phyloP scores from a whole-genome alignment of 257 asterid genomes.

The Solanum acaule region DNA sequence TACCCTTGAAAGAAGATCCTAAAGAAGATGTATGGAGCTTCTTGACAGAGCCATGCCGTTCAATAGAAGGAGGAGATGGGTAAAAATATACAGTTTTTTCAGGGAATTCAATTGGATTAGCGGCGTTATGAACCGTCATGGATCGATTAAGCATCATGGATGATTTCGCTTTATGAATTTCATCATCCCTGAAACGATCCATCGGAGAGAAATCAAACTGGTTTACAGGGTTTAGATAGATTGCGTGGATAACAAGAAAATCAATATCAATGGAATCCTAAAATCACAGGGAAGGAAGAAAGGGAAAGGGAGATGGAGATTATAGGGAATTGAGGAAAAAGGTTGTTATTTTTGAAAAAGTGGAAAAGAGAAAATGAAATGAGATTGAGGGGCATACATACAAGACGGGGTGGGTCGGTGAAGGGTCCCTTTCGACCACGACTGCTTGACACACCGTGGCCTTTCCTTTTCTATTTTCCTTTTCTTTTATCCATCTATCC shows the following conservation, averaged over 20 bases:
- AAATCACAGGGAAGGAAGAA: neutral
- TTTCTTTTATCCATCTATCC: neutral
- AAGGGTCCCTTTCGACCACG: neutral
- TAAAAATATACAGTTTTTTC: neutral
- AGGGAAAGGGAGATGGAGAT: neutral
- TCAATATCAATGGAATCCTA: neutral
- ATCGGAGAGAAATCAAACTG: neutral
- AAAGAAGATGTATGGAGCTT: constrained; percentile 41
- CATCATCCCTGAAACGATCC: constrained; percentile 1
- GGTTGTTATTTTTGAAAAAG: neutral
- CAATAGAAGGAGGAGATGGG: constrained; percentile 12
- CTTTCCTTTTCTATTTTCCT: neutral
- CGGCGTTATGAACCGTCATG: neutral
- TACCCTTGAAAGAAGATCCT: constrained; percentile 59
- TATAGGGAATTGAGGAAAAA: neutral
- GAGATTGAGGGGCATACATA: neutral
- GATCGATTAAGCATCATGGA: neutral
- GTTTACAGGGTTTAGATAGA: neutral
- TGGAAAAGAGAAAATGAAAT: neutral
- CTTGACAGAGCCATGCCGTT: constrained; percentile 57
- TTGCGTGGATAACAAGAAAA: neutral
- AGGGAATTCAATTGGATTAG: neutral
- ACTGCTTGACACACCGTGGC: neutral
- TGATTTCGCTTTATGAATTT: neutral
- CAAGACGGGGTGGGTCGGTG: neutral